Evolutionary conservation across 2,329 filamentous ascomycete species (phyloP).

Genomic region (Talaromyces sp.): DNA sequence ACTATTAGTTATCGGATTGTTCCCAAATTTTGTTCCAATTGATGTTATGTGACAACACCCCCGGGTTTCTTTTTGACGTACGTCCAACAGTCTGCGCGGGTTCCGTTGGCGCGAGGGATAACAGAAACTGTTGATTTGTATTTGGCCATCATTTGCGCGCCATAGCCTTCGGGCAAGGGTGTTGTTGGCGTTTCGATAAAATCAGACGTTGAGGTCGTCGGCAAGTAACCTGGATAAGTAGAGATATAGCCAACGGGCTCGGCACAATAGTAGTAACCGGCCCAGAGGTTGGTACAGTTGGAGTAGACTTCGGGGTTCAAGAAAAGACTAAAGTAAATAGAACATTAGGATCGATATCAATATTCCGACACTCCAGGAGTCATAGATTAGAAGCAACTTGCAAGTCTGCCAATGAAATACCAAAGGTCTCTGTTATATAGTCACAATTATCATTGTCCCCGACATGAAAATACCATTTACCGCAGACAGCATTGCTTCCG

Average conservation of each 20-base stretch:
- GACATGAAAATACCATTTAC: background rate
- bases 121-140: background rate
- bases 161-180: too few relatives aligned
- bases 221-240: background rate
- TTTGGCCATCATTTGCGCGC: too few relatives aligned
- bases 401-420: background rate
- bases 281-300: conserved; percentile 23
- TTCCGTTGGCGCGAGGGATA: background rate
- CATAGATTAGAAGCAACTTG: background rate
- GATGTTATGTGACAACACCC: too few relatives aligned
- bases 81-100: background rate
- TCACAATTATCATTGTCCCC: background rate
- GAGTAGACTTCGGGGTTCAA: conserved; percentile 25
- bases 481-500: background rate
- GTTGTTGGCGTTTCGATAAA: background rate
- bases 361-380: too few relatives aligned
- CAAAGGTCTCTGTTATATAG: background rate
- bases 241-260: background rate
- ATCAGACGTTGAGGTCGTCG: background rate
- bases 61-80: background rate
- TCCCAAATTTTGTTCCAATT: too few relatives aligned
- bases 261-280: conserved; percentile 21
- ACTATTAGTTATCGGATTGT: too few relatives aligned
- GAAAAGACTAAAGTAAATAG: background rate
- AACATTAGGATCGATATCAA: too few relatives aligned